These are phyloP conservation scores for Exsudoporus frostii DNA, from an alignment of 768 basidiomycete species.

Conservation along the genomic window DNA sequence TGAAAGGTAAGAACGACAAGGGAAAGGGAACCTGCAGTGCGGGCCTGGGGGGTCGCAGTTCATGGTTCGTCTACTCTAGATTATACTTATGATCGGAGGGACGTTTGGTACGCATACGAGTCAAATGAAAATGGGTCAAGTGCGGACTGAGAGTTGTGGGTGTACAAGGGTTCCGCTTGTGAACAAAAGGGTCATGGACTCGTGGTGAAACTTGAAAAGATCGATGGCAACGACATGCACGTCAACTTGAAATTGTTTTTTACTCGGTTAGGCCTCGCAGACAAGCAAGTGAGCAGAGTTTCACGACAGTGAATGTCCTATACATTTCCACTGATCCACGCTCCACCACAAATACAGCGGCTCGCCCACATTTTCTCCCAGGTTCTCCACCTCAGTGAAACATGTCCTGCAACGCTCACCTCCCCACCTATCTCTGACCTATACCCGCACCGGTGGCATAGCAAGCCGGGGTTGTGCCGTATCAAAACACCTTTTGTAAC, in stretches of 20 bases:
- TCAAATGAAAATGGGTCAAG: not conserved
- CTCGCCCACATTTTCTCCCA: conserved; percentile 64
- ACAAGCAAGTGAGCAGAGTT: not conserved
- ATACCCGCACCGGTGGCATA: conserved; percentile 65
- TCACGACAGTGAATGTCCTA: conserved; percentile 4
- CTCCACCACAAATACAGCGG: conserved; percentile 70
- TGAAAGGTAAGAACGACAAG: conserved; percentile 34
- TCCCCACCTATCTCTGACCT: conserved; percentile 45
- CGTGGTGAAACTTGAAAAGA: not conserved
- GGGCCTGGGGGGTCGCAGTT: conserved; percentile 46
- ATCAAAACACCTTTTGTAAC: conserved; percentile 57
- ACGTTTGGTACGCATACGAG: not conserved
- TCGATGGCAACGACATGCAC: not conserved
- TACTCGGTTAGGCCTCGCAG: not conserved
- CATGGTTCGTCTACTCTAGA: conserved; percentile 53
- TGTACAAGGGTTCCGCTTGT: not conserved
- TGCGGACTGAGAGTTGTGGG: not conserved
- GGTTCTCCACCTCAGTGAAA: conserved; percentile 48
- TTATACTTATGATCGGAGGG: not conserved
- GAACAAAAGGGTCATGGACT: not conserved
- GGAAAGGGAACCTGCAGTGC: conserved; percentile 34
- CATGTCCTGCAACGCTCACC: conserved; percentile 27
- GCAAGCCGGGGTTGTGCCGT: conserved; percentile 35
- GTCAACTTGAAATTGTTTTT: not conserved
- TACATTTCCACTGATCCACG: conserved; percentile 41